These are phyloP conservation scores for Pseudogymnoascus destructans DNA, from an alignment of 2,329 filamentous ascomycete genomes.

Conservation along the genomic window DNA sequence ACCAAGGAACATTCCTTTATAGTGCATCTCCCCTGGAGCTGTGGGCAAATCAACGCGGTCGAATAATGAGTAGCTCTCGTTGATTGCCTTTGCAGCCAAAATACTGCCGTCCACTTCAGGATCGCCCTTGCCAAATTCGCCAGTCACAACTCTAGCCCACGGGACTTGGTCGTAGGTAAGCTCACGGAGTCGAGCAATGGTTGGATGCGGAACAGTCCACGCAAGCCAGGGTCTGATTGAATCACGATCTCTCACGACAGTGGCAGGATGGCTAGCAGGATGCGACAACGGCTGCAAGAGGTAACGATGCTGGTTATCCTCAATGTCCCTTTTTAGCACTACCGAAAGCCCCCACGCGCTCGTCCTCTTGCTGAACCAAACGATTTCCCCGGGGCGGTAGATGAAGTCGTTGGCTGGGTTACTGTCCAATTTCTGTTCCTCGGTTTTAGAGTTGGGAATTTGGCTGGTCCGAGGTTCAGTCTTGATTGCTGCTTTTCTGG, in stretches of 20 bases:
- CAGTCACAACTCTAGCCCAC: constrained; percentile 33
- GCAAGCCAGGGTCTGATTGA: constrained; percentile 43
- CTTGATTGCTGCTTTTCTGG: neutral
- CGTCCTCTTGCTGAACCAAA: constrained; percentile 39
- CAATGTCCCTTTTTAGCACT: constrained; percentile 33
- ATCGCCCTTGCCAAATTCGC: constrained; percentile 30
- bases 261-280: constrained; percentile 28
- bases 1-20: constrained; percentile 42
- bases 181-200: constrained; percentile 30
- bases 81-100: constrained; percentile 41
- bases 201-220: constrained; percentile 42
- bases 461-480: constrained; percentile 12
- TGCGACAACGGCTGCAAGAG: constrained; percentile 37
- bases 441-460: constrained; percentile 24
- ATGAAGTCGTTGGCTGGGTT: constrained; percentile 34
- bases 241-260: constrained; percentile 31
- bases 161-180: constrained; percentile 36
- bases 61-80: constrained; percentile 41
- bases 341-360: constrained; percentile 41
- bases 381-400: constrained; percentile 40
- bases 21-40: constrained; percentile 31
- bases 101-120: constrained; percentile 45
- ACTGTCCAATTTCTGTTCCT: constrained; percentile 37
- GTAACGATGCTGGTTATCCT: constrained; percentile 28
- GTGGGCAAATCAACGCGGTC: constrained; percentile 31